A percentile compares a stretch with the other conserved stretches of the same genome.
These are phyloP conservation scores for Zychaea mexicana DNA, from an alignment of 371 early-diverging fungal species.

Conservation along the genomic window DNA sequence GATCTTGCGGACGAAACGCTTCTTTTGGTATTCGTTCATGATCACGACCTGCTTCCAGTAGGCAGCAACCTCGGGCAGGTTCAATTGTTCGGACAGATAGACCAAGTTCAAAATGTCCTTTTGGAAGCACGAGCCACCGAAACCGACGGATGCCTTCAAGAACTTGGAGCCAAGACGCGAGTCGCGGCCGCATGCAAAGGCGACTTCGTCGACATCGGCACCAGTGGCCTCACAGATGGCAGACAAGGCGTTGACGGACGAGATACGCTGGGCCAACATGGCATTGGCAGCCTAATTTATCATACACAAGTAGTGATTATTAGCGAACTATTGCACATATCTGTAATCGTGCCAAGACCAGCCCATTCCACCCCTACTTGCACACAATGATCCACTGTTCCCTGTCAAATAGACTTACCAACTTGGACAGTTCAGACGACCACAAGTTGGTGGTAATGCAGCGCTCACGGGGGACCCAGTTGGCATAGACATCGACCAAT, in stretches of 20 bases:
- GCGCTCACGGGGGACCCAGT: slow-evolving; percentile 84
- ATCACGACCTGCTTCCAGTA: slow-evolving; percentile 93
- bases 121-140: slow-evolving; percentile 96
- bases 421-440: slow-evolving; percentile 93
- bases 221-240: slow-evolving; percentile 96
- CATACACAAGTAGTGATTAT: neutral
- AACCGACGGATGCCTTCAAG: slow-evolving; percentile 91
- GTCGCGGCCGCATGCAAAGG: slow-evolving; percentile 90
- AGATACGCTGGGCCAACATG: slow-evolving; percentile 94
- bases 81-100: slow-evolving; percentile 81
- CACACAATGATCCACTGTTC: neutral
- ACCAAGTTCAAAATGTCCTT: slow-evolving; percentile 95
- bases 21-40: slow-evolving; percentile 94
- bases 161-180: slow-evolving; percentile 90
- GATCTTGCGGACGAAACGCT: slow-evolving; percentile 78
- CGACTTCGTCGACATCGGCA: slow-evolving; percentile 94
- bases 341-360: too few species aligned
- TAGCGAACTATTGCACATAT: too few species aligned
- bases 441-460: slow-evolving; percentile 93
- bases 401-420: slow-evolving; percentile 54
- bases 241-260: slow-evolving; percentile 89
- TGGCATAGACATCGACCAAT: slow-evolving; percentile 77
- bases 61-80: slow-evolving; percentile 89
- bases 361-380: neutral
- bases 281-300: slow-evolving; percentile 86